Conservation (phyloP, 2,329 filamentous ascomycete species). For the Aschersonia sp. region DNA sequence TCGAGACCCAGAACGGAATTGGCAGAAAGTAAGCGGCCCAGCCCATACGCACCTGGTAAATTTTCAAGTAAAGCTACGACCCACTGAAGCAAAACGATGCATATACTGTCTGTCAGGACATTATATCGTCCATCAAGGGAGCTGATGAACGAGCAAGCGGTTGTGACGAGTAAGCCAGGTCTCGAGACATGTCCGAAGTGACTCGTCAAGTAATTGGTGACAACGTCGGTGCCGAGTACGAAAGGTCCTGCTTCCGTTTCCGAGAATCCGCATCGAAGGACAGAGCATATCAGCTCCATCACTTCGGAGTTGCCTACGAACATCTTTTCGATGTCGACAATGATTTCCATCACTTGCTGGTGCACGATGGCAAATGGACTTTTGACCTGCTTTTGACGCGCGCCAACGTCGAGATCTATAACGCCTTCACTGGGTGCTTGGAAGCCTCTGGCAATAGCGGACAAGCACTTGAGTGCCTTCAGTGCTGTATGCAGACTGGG, state of each 20-base stretch:
- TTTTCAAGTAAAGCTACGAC: constrained; percentile 45
- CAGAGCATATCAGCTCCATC: constrained; percentile 54
- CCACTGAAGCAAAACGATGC: constrained; percentile 43
- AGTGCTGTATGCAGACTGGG: constrained; percentile 32
- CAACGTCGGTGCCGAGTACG: constrained; percentile 51
- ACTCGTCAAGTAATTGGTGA: constrained; percentile 51
- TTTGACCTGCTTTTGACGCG: neutral
- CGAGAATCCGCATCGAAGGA: constrained; percentile 60
- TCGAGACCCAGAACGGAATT: neutral
- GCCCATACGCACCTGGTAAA: constrained; percentile 33
- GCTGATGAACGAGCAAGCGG: constrained; percentile 55
- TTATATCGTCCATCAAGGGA: constrained; percentile 34
- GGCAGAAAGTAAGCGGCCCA: neutral
- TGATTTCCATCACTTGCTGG: constrained; percentile 27
- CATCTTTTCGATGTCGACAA: constrained; percentile 30
- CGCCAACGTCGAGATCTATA: constrained; percentile 49
- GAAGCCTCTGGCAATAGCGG: constrained; percentile 55
- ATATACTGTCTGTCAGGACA: constrained; percentile 28
- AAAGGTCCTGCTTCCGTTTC: constrained; percentile 64
- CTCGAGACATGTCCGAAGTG: constrained; percentile 46
- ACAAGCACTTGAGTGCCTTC: constrained; percentile 50
- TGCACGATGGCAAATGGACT: constrained; percentile 22
- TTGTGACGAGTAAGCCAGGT: constrained; percentile 54
- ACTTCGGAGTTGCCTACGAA: constrained; percentile 51
- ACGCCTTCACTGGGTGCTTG: constrained; percentile 52